A percentile compares a stretch with the other conserved stretches of the same genome.
phyloP scores from a whole-genome alignment of 768 basidiomycete species.

The Hortiboletus campestris region DNA sequence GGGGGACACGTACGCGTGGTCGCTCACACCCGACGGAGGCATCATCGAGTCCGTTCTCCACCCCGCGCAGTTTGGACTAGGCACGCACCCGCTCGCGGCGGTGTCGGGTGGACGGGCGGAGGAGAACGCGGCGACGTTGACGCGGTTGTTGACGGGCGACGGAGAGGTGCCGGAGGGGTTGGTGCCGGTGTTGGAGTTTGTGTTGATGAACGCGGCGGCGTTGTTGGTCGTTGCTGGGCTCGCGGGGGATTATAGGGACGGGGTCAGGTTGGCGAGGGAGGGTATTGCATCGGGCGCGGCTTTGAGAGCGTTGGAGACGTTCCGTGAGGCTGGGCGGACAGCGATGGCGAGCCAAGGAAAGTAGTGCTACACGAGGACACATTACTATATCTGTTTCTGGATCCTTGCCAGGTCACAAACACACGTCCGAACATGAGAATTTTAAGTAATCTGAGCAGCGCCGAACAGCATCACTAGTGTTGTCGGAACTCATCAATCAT shows the following conservation, averaged over 20 bases:
- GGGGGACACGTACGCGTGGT: constrained; percentile 85
- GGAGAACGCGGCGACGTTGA: constrained; percentile 80
- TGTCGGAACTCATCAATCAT: too few species aligned
- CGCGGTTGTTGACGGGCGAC: constrained; percentile 57
- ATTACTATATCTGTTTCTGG: too few species aligned
- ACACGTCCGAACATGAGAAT: too few species aligned
- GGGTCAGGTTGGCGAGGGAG: constrained; percentile 63
- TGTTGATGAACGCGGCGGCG: constrained; percentile 88
- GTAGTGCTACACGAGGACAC: too few species aligned
- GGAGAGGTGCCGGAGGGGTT: constrained; percentile 53
- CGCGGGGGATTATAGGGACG: constrained; percentile 67
- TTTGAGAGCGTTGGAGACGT: constrained; percentile 54
- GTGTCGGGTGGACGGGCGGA: constrained; percentile 74
- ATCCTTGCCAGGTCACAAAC: too few species aligned
- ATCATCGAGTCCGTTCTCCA: constrained; percentile 63
- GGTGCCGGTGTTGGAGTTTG: constrained; percentile 76
- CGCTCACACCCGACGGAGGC: constrained; percentile 58
- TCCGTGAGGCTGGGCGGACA: constrained; percentile 41
- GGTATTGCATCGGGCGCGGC: constrained; percentile 59
- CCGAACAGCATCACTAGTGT: too few species aligned
- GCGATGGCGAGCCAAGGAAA: too few species aligned
- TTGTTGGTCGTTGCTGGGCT: constrained; percentile 81
- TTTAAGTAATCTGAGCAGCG: too few species aligned
- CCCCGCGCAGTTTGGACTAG: constrained; percentile 77
- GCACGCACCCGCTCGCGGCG: constrained; percentile 60